Percentiles rank a stretch among this genome's conserved stretches.
Conservation (phyloP, 768 basidiomycete genomes). For the Phanerochaete carnosa region DNA sequence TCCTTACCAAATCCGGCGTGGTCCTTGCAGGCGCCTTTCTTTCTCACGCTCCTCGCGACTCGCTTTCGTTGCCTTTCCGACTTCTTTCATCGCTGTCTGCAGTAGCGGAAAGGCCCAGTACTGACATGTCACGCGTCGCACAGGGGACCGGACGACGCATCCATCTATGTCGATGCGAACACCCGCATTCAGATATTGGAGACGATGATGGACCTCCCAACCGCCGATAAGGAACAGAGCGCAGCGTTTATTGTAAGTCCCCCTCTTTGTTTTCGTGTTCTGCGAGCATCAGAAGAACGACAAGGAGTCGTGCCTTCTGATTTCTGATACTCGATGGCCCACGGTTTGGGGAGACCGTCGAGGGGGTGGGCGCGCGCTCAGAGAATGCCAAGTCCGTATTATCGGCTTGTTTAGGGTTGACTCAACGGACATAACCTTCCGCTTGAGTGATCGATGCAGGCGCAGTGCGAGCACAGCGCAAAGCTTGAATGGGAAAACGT, state of each 20-base stretch:
- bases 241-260: conserved; percentile 74
- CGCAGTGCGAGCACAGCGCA: neutral
- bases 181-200: conserved; percentile 84
- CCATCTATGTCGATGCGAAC: conserved; percentile 45
- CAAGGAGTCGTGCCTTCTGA: too few species aligned
- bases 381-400: neutral
- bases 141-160: conserved; percentile 31
- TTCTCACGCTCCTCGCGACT: neutral
- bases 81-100: neutral
- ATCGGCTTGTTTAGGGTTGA: neutral
- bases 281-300: neutral
- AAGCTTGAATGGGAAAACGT: neutral
- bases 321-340: neutral
- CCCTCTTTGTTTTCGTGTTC: neutral
- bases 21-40: neutral
- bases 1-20: neutral
- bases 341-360: neutral
- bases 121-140: conserved; percentile 5
- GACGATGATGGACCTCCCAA: conserved; percentile 71
- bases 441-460: neutral
- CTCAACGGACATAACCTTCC: neutral
- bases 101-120: neutral
- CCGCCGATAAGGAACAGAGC: conserved; percentile 49
- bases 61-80: neutral
- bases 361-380: neutral